phyloP scores from a whole-genome alignment of 768 basidiomycete species.

The Hirschioporus abietinus region DNA sequence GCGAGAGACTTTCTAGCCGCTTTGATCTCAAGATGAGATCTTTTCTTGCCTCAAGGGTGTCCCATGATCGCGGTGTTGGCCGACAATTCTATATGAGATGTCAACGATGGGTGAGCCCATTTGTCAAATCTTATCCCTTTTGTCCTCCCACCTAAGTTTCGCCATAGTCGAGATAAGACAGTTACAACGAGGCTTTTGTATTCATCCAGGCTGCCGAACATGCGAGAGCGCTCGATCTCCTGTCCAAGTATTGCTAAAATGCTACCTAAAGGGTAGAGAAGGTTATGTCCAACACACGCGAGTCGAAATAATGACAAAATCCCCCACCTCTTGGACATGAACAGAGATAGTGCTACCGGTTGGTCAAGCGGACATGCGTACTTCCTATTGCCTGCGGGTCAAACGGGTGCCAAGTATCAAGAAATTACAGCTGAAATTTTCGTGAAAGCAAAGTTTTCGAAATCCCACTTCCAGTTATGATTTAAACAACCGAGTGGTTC shows the following conservation, averaged over 20 bases:
- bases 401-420: too few relatives aligned
- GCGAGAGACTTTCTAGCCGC: background rate
- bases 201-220: background rate
- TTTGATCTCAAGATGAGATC: background rate
- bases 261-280: background rate
- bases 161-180: background rate
- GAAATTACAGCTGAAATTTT: too few relatives aligned
- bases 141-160: background rate
- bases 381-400: too few relatives aligned
- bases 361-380: too few relatives aligned
- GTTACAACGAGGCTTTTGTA: background rate
- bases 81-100: background rate
- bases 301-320: too few relatives aligned
- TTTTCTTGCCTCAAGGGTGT: background rate
- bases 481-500: too few relatives aligned
- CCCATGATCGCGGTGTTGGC: slow-evolving; percentile 1
- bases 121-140: background rate
- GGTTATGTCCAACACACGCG: background rate
- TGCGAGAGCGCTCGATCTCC: background rate
- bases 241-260: background rate
- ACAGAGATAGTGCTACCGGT: background rate
- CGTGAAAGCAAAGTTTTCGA: too few relatives aligned
- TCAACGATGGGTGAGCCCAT: background rate
- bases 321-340: background rate
- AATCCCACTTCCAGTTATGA: too few relatives aligned